A percentile compares a stretch with the other conserved stretches of the same genome.
Evolutionary conservation across 1,284 basidiomycete species (phyloP).

Genomic region (Trichosporon coremiiforme): DNA sequence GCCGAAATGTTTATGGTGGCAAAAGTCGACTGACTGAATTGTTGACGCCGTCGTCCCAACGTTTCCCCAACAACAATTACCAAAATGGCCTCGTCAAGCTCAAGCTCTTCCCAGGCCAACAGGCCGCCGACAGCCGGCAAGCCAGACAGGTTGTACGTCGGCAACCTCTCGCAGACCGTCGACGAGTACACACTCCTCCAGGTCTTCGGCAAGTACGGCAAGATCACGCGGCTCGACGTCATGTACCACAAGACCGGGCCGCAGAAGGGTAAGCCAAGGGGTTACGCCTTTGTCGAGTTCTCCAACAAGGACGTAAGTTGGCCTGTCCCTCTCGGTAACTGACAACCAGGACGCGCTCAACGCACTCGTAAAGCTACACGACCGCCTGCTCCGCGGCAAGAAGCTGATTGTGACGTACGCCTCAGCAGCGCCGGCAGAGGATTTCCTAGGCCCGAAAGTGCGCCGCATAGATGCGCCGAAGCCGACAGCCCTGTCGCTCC

Average conservation of each 20-base stretch:
- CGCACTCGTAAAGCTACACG: constrained; percentile 74
- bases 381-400: constrained; percentile 78
- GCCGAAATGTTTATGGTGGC: background rate
- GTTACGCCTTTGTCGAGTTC: constrained; percentile 93
- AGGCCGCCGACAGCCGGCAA: constrained; percentile 36
- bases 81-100: constrained; percentile 17
- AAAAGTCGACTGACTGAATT: background rate
- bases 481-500: constrained; percentile 82
- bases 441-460: constrained; percentile 23
- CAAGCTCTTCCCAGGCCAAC: background rate
- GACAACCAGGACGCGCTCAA: constrained; percentile 75
- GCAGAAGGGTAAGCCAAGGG: constrained; percentile 87
- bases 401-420: constrained; percentile 87
- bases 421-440: constrained; percentile 61
- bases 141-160: constrained; percentile 73
- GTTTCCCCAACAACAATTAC: background rate
- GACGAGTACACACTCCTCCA: constrained; percentile 92
- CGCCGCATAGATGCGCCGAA: constrained; percentile 61
- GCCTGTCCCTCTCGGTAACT: constrained; percentile 6
- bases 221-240: constrained; percentile 87
- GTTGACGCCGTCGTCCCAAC: background rate
- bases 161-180: constrained; percentile 82
- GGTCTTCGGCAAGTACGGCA: constrained; percentile 86
- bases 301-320: constrained; percentile 72
- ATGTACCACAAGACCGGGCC: constrained; percentile 91